These are phyloP conservation scores for Pseudofabraea citricarpa DNA, from an alignment of 2,329 filamentous ascomycete genomes.

Conservation along the genomic window DNA sequence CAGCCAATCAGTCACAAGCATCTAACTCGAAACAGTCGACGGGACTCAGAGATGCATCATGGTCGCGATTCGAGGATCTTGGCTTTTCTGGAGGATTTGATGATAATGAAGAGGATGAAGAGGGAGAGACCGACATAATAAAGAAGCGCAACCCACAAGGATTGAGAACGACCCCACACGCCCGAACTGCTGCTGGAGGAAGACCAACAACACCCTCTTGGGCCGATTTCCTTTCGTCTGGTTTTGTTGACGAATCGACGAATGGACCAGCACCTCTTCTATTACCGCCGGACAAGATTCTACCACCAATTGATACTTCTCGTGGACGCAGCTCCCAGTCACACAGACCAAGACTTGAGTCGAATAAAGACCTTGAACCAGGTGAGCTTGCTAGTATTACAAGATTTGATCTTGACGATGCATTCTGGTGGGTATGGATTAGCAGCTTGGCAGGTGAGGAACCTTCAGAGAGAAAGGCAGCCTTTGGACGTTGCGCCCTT, in stretches of 20 bases:
- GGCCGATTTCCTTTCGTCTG: constrained; percentile 95
- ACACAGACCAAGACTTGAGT: constrained; percentile 67
- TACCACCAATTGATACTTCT: constrained; percentile 73
- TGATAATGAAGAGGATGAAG: constrained; percentile 64
- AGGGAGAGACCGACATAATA: constrained; percentile 31
- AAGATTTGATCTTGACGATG: constrained; percentile 81
- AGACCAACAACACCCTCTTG: constrained; percentile 94
- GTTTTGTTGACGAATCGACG: constrained; percentile 77
- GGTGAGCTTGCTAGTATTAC: constrained; percentile 93
- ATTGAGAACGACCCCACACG: constrained; percentile 61
- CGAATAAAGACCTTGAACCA: constrained; percentile 68
- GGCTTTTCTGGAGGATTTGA: constrained; percentile 78
- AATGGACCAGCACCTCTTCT: constrained; percentile 62
- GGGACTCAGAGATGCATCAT: constrained; percentile 77
- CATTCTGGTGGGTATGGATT: constrained; percentile 99
- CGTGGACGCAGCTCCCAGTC: constrained; percentile 85
- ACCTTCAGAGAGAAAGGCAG: constrained; percentile 76
- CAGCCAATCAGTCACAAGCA: constrained; percentile 78
- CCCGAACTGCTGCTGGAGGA: constrained; percentile 51
- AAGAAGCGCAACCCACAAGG: constrained; percentile 39
- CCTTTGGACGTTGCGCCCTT: constrained; percentile 89
- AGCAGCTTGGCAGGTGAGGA: constrained; percentile 91
- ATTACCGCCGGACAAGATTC: constrained; percentile 84
- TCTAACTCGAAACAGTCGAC: constrained; percentile 68
- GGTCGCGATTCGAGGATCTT: constrained; percentile 95